Conservation (phyloP, 148 eudicot species). For the Persicaria maculosa region DNA sequence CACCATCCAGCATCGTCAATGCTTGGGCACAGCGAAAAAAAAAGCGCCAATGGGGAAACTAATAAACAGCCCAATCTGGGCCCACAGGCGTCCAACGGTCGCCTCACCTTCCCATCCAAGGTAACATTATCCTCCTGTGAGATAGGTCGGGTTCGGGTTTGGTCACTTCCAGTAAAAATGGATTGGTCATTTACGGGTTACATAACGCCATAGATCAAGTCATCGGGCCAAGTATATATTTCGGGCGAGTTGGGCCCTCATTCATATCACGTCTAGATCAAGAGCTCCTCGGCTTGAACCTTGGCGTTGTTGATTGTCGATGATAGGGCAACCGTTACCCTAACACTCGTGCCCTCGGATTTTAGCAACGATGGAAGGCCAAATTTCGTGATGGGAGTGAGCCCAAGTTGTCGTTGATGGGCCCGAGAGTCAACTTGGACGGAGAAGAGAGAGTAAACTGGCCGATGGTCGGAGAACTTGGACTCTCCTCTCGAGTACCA, state of each 20-base stretch:
- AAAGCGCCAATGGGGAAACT: no score
- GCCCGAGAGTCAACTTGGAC: slow-evolving; percentile 36
- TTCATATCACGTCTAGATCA: background rate
- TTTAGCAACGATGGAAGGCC: no score
- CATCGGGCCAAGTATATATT: background rate
- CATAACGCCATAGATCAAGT: background rate
- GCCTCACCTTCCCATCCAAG: background rate
- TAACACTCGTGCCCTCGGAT: background rate
- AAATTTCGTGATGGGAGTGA: no score
- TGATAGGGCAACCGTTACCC: background rate
- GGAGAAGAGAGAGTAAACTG: slow-evolving; percentile 61
- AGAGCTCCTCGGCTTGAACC: slow-evolving; percentile 3
- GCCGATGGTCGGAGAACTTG: slow-evolving; percentile 76
- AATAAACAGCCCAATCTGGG: background rate
- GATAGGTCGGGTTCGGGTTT: background rate
- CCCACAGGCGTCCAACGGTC: background rate
- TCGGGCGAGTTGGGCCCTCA: no score
- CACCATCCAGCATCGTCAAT: no score
- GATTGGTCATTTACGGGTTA: background rate
- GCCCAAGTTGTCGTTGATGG: no score
- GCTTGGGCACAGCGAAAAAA: no score
- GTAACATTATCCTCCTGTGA: no score
- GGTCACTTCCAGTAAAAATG: background rate
- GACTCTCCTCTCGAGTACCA: slow-evolving; percentile 65
- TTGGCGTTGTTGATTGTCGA: background rate